Evolutionary conservation across 2,329 filamentous ascomycete species (phyloP), one percentile per base, ranked within the genome.

Genomic region (Pseudogymnoascus sp.): DNA sequence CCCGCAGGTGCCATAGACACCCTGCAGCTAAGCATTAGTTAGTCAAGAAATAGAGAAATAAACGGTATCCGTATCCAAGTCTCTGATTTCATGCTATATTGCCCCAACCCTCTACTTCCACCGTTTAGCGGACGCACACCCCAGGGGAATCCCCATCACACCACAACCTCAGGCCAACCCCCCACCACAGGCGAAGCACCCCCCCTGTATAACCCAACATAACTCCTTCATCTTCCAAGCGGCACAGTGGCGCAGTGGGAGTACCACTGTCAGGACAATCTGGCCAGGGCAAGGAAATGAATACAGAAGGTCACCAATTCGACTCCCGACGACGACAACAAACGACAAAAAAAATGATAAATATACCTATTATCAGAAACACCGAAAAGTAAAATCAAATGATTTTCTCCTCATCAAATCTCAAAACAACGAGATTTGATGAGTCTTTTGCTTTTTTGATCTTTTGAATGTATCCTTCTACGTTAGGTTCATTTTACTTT

Each of bases 391-490:
- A 53, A 53, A 53, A 53, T 53, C 47, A 53, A 31, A 26, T 31
- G 47, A 53, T 53, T 53, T 53, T 53, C 47, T 53, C 26, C 47
- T 53, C 26, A 31, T 53, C 47, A 53, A 8, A 53, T 53, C n/a
- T 53, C 24, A 14, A 47, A 4, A 47, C 24, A 7, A n/a, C 3
- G 26, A 19, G 47, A 53, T 53, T 8, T 53, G 47, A 53, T 53
- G 14, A 31, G 47, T 19, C 47, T 50, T 53, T 53, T 31, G 47
- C 47, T 7, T 11, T 53, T 31, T 31, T 53, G 47, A 53, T 10
- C 5, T 53, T 6, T 31, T 6, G 8, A 11, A 50, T 50, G 1
- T n/a, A 29, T 5, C 8, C 1, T 26, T 50, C n/a, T 50, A 1
- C 14, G 4, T 50, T 3, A 26, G 11, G 40, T 24, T 44, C 1